Evolutionary conservation across 371 early-diverging fungal genomes (phyloP), one percentile per base, ranked within the genome.

Genomic region (Haplosporangium sp.): DNA sequence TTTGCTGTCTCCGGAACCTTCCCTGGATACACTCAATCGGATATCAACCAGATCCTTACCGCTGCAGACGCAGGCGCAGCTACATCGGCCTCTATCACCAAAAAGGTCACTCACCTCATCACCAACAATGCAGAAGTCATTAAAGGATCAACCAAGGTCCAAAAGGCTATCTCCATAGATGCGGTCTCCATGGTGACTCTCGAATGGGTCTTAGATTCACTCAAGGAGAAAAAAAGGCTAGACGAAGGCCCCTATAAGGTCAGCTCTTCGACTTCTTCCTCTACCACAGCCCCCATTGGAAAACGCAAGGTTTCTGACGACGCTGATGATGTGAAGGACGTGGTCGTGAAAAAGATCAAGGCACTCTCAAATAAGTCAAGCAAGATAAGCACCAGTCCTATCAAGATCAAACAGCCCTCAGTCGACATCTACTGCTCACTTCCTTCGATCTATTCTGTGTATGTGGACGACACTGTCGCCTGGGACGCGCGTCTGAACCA

Each of bases 401-500:
- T 42, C 51, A 64, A 67, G 48, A 76, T 87, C 29, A 74, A 73
- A 41, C 84, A 66, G 58, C 86, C 86, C 7, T 66, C 73, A 5
- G 82, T 85, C 50, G 86, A 80, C 48, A 64, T 29, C 12, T 29
- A 62, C 29, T 76, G 73, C 23, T 14, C 48, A 2, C 45, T 74
- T 1, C 10, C 50, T 13, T 10, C 55, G 21, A 36, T 48, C 0
- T 69, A 55, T 43, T 65, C 75, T 20, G 86, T 86, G 16, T 85
- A 80, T 38, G 66, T 75, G 16, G 86, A 85, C 21, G 54, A 46
- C 36, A 83, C 69, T 10, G 68, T 69, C 13, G 80, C 82, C 10
- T 87, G 84, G 83, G 86, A 90, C 62, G 85, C 83, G 16, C 81
- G 87, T 69, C 72, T 90, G 63, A 90, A 90, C 69, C 89, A 89